Percentiles rank a stretch among this genome's conserved stretches.
These are phyloP conservation scores for Fusarium albosuccineum DNA, from an alignment of 2,329 filamentous ascomycete species.

Conservation along the genomic window DNA sequence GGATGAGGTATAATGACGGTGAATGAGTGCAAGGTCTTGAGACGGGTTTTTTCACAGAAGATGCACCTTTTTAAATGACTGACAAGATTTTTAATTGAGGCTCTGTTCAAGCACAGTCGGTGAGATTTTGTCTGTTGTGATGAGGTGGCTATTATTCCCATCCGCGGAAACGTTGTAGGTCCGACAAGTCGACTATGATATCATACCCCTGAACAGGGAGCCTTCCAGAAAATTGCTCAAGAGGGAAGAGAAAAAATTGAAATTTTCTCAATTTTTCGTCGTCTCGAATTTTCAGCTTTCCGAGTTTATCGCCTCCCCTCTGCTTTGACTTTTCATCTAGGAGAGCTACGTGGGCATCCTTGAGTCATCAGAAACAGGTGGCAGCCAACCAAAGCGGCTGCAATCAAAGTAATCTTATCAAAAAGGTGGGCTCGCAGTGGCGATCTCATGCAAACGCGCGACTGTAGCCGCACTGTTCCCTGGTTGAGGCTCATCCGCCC, in stretches of 20 bases:
- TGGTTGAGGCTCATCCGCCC: conserved; percentile 25
- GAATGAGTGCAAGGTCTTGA: too few relatives aligned
- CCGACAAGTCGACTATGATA: conserved; percentile 20
- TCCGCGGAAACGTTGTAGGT: conserved; percentile 19
- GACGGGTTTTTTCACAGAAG: background rate
- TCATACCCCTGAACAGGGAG: conserved; percentile 23
- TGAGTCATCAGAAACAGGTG: conserved; percentile 31
- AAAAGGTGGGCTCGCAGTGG: conserved; percentile 31
- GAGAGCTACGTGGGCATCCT: conserved; percentile 34
- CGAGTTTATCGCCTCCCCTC: conserved; percentile 7
- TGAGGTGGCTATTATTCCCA: conserved; percentile 33
- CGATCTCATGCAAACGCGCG: conserved; percentile 22
- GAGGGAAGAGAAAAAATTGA: background rate
- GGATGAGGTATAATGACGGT: too few relatives aligned
- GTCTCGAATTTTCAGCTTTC: conserved; percentile 15
- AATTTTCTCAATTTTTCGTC: conserved; percentile 26
- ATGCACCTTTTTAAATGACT: conserved; percentile 26
- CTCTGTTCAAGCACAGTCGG: background rate
- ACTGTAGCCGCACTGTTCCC: background rate
- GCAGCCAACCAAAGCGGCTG: conserved; percentile 25
- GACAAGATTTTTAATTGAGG: background rate
- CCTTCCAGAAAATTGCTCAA: conserved; percentile 26
- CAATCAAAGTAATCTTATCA: conserved; percentile 35
- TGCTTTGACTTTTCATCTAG: conserved; percentile 11
- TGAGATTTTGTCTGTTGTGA: conserved; percentile 1